Evolutionary conservation across 371 early-diverging fungal species (phyloP), one percentile per base, ranked within the genome.

Genomic region (Sporodiniella umbellata): DNA sequence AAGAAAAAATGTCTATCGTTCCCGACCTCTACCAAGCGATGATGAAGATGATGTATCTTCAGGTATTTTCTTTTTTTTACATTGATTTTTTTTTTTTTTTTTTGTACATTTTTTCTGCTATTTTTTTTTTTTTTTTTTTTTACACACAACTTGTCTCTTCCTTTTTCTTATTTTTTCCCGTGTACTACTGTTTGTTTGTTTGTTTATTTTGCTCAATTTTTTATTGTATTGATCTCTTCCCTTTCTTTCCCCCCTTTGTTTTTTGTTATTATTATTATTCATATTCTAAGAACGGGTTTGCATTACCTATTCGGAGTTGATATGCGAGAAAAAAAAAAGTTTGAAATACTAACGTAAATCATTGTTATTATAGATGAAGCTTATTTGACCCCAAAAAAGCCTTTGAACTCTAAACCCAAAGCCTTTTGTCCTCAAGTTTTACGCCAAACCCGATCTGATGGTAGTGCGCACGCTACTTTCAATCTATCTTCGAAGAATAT

Each of bases 1-100:
- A 10, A 33, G 24, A 4, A 31, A 45, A 5, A 53, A 51, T 3
- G 38, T 40, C 21, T 57, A 53, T 47, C 43, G 33, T 8, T 51
- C 38, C 12, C 56, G 56, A 8, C 61, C 61, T 18, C 53, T 69
- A 31, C 67, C 70, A 19, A 69, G 67, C 22, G 73, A 73, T 48
- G 69, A 72, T 28, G 73, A 72, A 60, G 70, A 56, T 37, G 54
- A 49, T 25, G 45, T 53, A 17, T 42, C 24, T 4, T 23, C 25
- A 26, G 26, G 26, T 43, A 43, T 19, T 33, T 21, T 18, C 7
- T 31, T 2, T n/a, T 18, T 7, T 17, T 37, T 37, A 8, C 18
- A n/a, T 17, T 17, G 15, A n/a, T 7, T 37, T 18, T n/a, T 18
- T 18, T 17, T 17, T 37, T n/a, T 37, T 31, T 31, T 1, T 12